These are phyloP conservation scores for Funneliformis mosseae DNA, from an alignment of 192 early-diverging fungal genomes.

Conservation along the genomic window DNA sequence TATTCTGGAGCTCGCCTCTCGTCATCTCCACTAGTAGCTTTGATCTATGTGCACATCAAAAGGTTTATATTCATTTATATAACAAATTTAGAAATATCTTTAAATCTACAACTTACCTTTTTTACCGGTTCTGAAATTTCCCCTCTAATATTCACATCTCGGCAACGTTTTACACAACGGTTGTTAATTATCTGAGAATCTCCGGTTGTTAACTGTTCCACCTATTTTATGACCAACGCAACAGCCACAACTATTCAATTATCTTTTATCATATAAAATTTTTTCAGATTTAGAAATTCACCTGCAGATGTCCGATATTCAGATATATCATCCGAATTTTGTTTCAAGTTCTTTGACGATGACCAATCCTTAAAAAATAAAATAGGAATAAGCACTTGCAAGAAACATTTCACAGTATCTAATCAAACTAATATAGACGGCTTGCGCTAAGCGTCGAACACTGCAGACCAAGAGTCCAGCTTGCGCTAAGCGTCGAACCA, in stretches of 20 bases:
- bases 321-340: background rate
- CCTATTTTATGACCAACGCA: background rate
- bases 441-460: slow-evolving; percentile 22
- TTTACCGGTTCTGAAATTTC: slow-evolving; percentile 1
- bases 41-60: slow-evolving; percentile 21
- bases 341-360: background rate
- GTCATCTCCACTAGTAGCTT: slow-evolving; percentile 9
- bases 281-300: slow-evolving; percentile 4
- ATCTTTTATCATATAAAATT: background rate
- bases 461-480: slow-evolving; percentile 32
- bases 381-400: slow-evolving; percentile 4
- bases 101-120: slow-evolving; percentile 14
- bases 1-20: background rate
- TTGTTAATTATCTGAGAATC: slow-evolving; percentile 8
- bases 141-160: slow-evolving; percentile 4
- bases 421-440: background rate
- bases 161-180: slow-evolving; percentile 6
- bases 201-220: slow-evolving; percentile 8
- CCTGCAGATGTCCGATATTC: background rate
- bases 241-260: no score
- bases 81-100: slow-evolving; percentile 11
- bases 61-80: slow-evolving; percentile 26
- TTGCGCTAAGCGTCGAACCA: slow-evolving; percentile 33
- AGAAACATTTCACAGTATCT: slow-evolving; percentile 16
- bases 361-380: slow-evolving; percentile 16